Conservation (phyloP, 2,329 filamentous ascomycete genomes). For the Daldinia eschscholtzii region DNA sequence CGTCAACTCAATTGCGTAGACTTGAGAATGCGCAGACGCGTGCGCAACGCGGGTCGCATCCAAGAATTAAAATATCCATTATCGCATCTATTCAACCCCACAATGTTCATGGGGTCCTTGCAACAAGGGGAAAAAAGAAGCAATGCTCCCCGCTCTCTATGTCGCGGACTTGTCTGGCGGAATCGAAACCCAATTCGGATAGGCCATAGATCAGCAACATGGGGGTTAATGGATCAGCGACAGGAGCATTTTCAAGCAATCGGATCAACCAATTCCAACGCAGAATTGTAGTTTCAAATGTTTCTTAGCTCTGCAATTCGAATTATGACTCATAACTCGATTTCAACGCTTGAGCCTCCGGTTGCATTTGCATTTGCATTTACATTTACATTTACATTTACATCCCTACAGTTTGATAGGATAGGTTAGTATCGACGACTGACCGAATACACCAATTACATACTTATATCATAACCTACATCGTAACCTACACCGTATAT, state of each 20-base stretch:
- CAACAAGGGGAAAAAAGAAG: slow-evolving; percentile 15
- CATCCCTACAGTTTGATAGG: neutral
- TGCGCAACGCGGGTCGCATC: slow-evolving; percentile 30
- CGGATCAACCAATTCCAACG: slow-evolving; percentile 38
- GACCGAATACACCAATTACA: neutral
- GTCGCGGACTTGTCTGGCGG: slow-evolving; percentile 17
- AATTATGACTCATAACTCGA: slow-evolving; percentile 47
- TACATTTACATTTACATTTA: neutral
- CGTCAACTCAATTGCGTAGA: slow-evolving; percentile 25
- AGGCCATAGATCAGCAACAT: slow-evolving; percentile 19
- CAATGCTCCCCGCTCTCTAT: slow-evolving; percentile 23
- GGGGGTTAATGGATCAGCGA: slow-evolving; percentile 23
- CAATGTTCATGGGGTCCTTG: slow-evolving; percentile 26
- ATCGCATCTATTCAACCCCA: slow-evolving; percentile 29
- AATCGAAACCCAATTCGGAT: slow-evolving; percentile 36
- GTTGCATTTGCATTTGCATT: neutral
- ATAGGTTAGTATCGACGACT: neutral
- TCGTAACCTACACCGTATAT: neutral
- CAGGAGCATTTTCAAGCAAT: slow-evolving; percentile 33
- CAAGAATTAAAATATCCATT: slow-evolving; percentile 16
- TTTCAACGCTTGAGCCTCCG: neutral
- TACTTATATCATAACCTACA: slow-evolving; percentile 1
- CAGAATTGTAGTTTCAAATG: slow-evolving; percentile 14
- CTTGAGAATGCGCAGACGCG: slow-evolving; percentile 11
- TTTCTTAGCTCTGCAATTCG: slow-evolving; percentile 28